Evolutionary conservation across 2,329 filamentous ascomycete genomes (phyloP), one percentile per base, ranked within the genome.

Genomic region (Botryotinia convoluta): DNA sequence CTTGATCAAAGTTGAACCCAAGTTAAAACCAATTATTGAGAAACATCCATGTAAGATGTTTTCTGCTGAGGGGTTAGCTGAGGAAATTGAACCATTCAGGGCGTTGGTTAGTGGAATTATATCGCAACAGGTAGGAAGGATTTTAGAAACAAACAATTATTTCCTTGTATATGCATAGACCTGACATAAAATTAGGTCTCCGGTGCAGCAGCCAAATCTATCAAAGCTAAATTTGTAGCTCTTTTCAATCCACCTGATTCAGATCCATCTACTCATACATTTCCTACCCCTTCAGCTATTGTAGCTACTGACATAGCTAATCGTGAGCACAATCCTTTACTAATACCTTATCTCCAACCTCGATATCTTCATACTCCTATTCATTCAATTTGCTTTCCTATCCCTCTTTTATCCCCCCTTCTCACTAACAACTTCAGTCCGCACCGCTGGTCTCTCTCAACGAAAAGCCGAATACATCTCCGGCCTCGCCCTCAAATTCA

Each of bases 401-500:
- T 20, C 87, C 89, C 0, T 95, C 95, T 0, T 87, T 89, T 0
- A 86, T 93, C 76, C 93, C 98, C 88, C 89, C 0, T 81, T 83
- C 12, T 87, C 86, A 69, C 83, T 90, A 32, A 84, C 97, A 45
- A 84, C 91, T 44, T 87, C 84, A 5, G 87, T 99, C 14, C 92
- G 95, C 44, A 91, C 92, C 12, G 96, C 95, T 0, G 96, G 96
- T 0, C 88, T 99, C 68, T 97, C 94, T 4, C 93, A 97, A 83
- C 90, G 96, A 73, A 99, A 99, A 84, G 96, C 96, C 64, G 96
- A 98, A 84, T 99, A 99, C 83, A 90, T 98, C 74, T 88, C 91
- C 72, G 95, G 95, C 0, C 86, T 99, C 8, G 94, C 95, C 0
- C 87, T 91, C 79, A 95, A 95, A 81, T 98, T 98, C 80, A 85